A percentile compares a stretch with the other conserved stretches of the same genome.
Conservation (phyloP, 805 yeast genomes). For the Schizosaccharomyces octosporus region DNA sequence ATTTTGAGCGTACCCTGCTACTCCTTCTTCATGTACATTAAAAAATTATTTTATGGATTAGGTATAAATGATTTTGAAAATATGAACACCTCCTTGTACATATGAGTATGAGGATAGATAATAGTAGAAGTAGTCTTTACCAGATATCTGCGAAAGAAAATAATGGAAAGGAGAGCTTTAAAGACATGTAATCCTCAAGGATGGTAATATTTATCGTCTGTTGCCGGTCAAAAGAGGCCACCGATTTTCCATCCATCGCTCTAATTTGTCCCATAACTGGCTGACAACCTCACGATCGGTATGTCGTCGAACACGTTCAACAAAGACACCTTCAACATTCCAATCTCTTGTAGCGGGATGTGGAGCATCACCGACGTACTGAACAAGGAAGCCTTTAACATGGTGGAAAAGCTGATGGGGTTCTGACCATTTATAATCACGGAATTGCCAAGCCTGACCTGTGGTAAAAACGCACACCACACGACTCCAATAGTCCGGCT, state of each 20-base stretch:
- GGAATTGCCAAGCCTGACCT: conserved; percentile 94
- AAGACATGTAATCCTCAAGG: neutral
- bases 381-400: conserved; percentile 58
- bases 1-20: neutral
- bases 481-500: conserved; percentile 94
- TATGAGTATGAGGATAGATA: neutral
- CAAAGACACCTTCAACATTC: conserved; percentile 59
- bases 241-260: conserved; percentile 30
- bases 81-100: no score
- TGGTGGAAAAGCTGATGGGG: conserved; percentile 63
- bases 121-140: neutral
- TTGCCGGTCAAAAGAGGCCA: neutral
- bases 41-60: no score
- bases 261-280: conserved; percentile 63
- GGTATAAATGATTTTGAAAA: no score
- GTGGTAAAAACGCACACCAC: conserved; percentile 89
- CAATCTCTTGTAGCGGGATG: conserved; percentile 59
- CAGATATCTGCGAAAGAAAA: neutral
- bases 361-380: conserved; percentile 52
- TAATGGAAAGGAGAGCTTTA: neutral
- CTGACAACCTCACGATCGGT: conserved; percentile 74
- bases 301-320: conserved; percentile 42
- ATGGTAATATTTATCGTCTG: neutral
- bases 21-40: no score
- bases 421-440: conserved; percentile 56